Percentiles rank a stretch among this genome's conserved stretches.
These are phyloP conservation scores for Lipomyces yamadae DNA, from an alignment of 805 yeast genomes.

Conservation along the genomic window DNA sequence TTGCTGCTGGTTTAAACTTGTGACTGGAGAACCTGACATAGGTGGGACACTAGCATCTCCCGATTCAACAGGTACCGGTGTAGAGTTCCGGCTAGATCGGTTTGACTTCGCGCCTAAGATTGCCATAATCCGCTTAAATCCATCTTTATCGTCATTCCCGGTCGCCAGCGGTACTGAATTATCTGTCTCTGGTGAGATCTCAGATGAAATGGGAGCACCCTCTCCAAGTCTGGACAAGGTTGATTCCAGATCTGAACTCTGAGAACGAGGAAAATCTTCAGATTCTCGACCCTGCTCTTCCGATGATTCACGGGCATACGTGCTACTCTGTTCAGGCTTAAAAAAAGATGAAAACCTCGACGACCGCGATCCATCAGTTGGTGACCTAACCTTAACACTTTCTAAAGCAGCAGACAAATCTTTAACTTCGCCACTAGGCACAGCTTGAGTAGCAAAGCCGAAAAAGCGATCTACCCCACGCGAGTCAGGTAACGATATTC, in stretches of 20 bases:
- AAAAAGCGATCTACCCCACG: constrained; percentile 38
- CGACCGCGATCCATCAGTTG: constrained; percentile 25
- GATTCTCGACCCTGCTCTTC: background rate
- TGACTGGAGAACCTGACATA: background rate
- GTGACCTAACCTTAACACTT: constrained; percentile 2
- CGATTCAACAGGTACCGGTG: constrained; percentile 4
- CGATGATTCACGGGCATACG: background rate
- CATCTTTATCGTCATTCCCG: constrained; percentile 41
- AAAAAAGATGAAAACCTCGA: constrained; percentile 38
- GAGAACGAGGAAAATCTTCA: background rate
- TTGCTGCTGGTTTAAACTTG: background rate
- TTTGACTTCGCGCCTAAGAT: constrained; percentile 38
- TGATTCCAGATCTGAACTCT: background rate
- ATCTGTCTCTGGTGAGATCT: background rate
- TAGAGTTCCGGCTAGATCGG: constrained; percentile 7
- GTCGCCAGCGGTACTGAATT: background rate
- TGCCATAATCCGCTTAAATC: constrained; percentile 44
- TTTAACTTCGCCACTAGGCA: constrained; percentile 25
- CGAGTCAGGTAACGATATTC: constrained; percentile 1
- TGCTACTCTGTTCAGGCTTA: constrained; percentile 3
- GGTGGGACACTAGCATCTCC: background rate
- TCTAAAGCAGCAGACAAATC: constrained; percentile 21
- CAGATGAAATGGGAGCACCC: background rate
- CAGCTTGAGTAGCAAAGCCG: constrained; percentile 20
- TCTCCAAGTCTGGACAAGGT: background rate